Evolutionary conservation across 2,329 filamentous ascomycete species (phyloP).

Genomic region (Ophiostoma ips): DNA sequence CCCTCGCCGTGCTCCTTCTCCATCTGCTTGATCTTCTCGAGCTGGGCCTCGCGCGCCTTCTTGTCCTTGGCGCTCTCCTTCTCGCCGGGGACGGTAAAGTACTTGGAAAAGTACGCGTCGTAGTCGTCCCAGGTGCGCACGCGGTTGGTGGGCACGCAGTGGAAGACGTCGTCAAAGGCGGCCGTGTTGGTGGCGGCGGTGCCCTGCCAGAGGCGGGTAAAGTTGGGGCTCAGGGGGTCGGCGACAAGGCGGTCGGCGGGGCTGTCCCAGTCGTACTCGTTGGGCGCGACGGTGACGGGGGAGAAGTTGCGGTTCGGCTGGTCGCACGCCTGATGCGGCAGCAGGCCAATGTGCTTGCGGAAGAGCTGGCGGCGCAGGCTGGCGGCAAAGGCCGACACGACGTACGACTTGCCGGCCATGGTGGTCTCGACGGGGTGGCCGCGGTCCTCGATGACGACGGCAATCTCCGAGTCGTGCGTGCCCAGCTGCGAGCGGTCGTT

Average conservation of each 20-base stretch:
- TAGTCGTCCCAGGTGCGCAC: slow-evolving; percentile 62
- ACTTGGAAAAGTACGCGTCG: slow-evolving; percentile 51
- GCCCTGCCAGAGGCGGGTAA: slow-evolving; percentile 57
- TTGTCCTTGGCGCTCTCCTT: slow-evolving; percentile 25
- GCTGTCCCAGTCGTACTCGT: slow-evolving; percentile 60
- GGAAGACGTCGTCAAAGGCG: slow-evolving; percentile 69
- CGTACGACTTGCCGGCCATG: slow-evolving; percentile 62
- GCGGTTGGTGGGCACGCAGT: slow-evolving; percentile 55
- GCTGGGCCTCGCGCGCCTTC: slow-evolving; percentile 24
- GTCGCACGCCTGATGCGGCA: slow-evolving; percentile 58
- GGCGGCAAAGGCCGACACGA: slow-evolving; percentile 58
- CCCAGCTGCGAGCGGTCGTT: slow-evolving; percentile 64
- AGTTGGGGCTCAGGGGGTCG: slow-evolving; percentile 57
- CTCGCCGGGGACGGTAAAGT: slow-evolving; percentile 46
- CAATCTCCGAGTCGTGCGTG: slow-evolving; percentile 76
- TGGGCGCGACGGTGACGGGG: slow-evolving; percentile 52
- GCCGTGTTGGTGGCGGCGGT: slow-evolving; percentile 69
- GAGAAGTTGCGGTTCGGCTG: slow-evolving; percentile 48
- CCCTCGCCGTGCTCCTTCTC: neutral
- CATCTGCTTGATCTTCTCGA: neutral
- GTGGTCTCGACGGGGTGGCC: slow-evolving; percentile 47
- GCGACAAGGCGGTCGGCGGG: slow-evolving; percentile 52
- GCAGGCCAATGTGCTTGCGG: slow-evolving; percentile 76
- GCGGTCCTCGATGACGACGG: slow-evolving; percentile 71
- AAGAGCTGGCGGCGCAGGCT: slow-evolving; percentile 72